These are phyloP conservation scores for Fusarium sp. DNA, from an alignment of 2,329 filamentous ascomycete genomes.

Conservation along the genomic window DNA sequence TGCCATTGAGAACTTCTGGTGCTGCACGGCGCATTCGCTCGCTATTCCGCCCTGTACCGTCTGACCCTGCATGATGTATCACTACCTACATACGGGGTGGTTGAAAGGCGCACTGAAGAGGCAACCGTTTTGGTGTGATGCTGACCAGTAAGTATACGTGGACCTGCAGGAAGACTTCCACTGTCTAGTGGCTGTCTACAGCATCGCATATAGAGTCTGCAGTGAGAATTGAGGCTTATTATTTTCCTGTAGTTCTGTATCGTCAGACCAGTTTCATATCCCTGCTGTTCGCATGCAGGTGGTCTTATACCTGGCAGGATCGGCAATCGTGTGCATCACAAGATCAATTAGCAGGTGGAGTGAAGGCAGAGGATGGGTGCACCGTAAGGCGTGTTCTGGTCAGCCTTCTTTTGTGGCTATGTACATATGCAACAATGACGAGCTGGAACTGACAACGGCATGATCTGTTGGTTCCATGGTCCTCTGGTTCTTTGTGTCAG, in stretches of 20 bases:
- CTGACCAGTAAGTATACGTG: conserved; percentile 5
- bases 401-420: background rate
- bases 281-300: background rate
- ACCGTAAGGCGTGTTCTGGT: background rate
- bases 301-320: background rate
- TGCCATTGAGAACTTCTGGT: background rate
- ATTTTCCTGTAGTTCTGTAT: background rate
- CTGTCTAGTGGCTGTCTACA: background rate
- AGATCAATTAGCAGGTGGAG: background rate
- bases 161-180: background rate
- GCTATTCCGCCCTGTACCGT: background rate
- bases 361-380: background rate
- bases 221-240: background rate
- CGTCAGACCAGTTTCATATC: background rate
- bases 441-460: background rate
- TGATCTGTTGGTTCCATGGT: background rate
- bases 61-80: no score
- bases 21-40: background rate
- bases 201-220: no score
- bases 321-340: background rate
- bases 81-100: background rate
- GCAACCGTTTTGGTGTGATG: background rate
- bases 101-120: conserved; percentile 5
- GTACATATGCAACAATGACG: no score
- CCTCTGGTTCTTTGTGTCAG: background rate